These are phyloP conservation scores for Panicum miliaceum DNA, from an alignment of 176 grass and related monocot genomes.

Conservation along the genomic window DNA sequence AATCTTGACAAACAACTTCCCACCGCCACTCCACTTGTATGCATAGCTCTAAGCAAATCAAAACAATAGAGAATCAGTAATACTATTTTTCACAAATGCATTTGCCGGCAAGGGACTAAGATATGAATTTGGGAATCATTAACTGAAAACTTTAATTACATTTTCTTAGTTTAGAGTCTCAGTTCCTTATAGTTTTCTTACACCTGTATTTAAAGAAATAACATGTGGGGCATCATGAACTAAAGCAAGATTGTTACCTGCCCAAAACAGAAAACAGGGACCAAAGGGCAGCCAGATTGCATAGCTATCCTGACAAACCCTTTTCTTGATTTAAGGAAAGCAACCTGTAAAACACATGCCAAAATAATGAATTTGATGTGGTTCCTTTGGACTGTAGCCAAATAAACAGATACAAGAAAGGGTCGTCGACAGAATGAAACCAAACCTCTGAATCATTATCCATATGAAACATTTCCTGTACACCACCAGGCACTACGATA, in stretches of 20 bases:
- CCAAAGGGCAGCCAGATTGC: slow-evolving; percentile 78
- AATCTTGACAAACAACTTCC: slow-evolving; percentile 85
- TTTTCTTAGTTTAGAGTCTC: background rate
- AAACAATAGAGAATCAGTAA: slow-evolving; percentile 15
- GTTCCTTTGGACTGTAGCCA: background rate
- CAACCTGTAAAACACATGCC: slow-evolving; percentile 56
- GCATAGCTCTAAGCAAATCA: slow-evolving; percentile 47
- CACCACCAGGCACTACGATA: slow-evolving; percentile 75
- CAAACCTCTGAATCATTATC: slow-evolving; percentile 75
- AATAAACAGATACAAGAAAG: background rate
- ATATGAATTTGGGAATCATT: background rate
- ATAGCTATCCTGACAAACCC: slow-evolving; percentile 92
- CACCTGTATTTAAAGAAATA: background rate
- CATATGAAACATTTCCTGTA: slow-evolving; percentile 92
- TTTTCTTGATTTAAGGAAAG: slow-evolving; percentile 93
- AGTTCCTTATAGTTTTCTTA: background rate
- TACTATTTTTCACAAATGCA: background rate
- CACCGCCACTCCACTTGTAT: slow-evolving; percentile 75
- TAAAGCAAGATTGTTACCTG: slow-evolving; percentile 57
- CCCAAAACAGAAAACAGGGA: slow-evolving; percentile 87
- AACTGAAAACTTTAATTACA: background rate
- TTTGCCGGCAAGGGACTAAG: background rate
- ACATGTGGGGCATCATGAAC: background rate
- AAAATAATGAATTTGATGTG: background rate
- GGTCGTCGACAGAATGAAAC: background rate